These are phyloP conservation scores for Lasiosphaeria ovina DNA, from an alignment of 495 filamentous ascomycete species.

Conservation along the genomic window DNA sequence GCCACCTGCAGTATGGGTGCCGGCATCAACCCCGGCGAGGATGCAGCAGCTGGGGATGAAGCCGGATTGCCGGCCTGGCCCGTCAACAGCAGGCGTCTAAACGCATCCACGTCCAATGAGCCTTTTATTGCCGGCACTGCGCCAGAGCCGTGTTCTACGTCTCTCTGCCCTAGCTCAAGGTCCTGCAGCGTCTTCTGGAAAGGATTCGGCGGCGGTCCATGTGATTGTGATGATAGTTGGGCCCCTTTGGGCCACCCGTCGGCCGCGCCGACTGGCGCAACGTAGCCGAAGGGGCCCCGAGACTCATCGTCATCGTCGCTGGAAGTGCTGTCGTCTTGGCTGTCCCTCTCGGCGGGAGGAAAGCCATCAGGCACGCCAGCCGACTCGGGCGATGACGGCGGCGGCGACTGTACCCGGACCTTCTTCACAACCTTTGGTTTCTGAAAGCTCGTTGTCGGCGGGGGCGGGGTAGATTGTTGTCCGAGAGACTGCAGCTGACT, in stretches of 20 bases:
- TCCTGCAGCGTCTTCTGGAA: slow-evolving; percentile 49
- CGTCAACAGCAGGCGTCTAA: slow-evolving; percentile 59
- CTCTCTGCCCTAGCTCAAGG: slow-evolving; percentile 33
- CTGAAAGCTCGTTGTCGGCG: slow-evolving; percentile 41
- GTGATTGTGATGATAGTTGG: slow-evolving; percentile 6
- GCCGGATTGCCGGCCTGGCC: slow-evolving; percentile 44
- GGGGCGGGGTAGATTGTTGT: slow-evolving; percentile 27
- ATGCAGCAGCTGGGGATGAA: slow-evolving; percentile 15
- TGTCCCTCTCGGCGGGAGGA: slow-evolving; percentile 27
- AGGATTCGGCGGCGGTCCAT: slow-evolving; percentile 45
- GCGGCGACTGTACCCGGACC: slow-evolving; percentile 57
- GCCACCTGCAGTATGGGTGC: background rate
- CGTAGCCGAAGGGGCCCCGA: slow-evolving; percentile 27
- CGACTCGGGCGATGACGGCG: slow-evolving; percentile 49
- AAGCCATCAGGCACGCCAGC: slow-evolving; percentile 33
- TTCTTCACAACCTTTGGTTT: slow-evolving; percentile 51
- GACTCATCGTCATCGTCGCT: slow-evolving; percentile 22
- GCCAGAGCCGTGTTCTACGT: slow-evolving; percentile 20
- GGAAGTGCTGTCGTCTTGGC: slow-evolving; percentile 25
- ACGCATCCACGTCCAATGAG: slow-evolving; percentile 60
- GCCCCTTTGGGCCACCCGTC: background rate
- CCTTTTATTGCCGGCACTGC: slow-evolving; percentile 30
- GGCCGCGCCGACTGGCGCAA: background rate
- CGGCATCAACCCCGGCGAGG: background rate
- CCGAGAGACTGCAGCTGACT: slow-evolving; percentile 26